These are phyloP conservation scores for Mollisiaceae sp. DNA, from an alignment of 2,329 filamentous ascomycete species.

Conservation along the genomic window DNA sequence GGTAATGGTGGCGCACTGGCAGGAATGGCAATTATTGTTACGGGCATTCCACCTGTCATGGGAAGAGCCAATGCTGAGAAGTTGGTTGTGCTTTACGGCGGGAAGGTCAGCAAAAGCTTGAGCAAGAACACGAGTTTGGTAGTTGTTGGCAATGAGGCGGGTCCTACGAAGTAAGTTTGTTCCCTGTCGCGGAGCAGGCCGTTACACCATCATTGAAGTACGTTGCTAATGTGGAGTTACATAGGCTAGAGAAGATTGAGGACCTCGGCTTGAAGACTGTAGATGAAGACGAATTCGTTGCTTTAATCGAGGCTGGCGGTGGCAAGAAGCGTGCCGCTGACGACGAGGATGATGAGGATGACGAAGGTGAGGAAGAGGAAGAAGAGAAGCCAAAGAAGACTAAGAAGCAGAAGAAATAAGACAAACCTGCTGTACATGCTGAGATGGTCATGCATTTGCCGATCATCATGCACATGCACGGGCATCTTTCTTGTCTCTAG, in stretches of 20 bases:
- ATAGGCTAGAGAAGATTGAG: slow-evolving; percentile 33
- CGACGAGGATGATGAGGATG: slow-evolving; percentile 29
- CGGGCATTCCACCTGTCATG: slow-evolving; percentile 32
- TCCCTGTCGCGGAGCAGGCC: not conserved
- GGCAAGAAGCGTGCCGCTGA: slow-evolving; percentile 22
- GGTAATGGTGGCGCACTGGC: slow-evolving; percentile 23
- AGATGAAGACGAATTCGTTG: slow-evolving; percentile 32
- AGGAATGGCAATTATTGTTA: slow-evolving; percentile 30
- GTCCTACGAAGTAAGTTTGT: slow-evolving; percentile 32
- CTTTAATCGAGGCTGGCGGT: slow-evolving; percentile 24
- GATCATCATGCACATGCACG: slow-evolving; percentile 3
- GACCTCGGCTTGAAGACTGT: slow-evolving; percentile 24
- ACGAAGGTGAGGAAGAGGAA: slow-evolving; percentile 18
- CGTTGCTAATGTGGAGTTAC: not conserved
- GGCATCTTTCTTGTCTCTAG: not conserved
- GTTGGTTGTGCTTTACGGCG: slow-evolving; percentile 32
- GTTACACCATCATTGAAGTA: not conserved
- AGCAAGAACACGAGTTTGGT: slow-evolving; percentile 35
- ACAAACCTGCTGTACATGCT: not conserved
- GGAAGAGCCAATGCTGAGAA: slow-evolving; percentile 33
- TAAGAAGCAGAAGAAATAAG: slow-evolving; percentile 30
- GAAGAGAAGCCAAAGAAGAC: slow-evolving; percentile 23
- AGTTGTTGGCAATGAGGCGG: slow-evolving; percentile 35
- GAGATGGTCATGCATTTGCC: not conserved
- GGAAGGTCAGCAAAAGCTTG: slow-evolving; percentile 31